These are phyloP conservation scores for Paramecium caudatum DNA, from an alignment of 73 alveolate species.

Conservation along the genomic window DNA sequence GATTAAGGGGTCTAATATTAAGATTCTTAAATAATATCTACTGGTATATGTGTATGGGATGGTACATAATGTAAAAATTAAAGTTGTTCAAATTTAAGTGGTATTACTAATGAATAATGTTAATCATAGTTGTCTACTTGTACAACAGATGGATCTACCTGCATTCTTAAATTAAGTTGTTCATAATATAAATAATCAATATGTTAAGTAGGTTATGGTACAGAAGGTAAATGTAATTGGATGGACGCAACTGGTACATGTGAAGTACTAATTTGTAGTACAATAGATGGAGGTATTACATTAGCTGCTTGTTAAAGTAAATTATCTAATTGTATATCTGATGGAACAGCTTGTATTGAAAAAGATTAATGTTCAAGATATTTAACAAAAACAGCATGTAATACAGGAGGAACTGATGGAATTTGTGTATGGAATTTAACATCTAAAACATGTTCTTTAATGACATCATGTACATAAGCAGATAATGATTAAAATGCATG, in stretches of 20 bases:
- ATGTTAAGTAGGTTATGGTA: background rate
- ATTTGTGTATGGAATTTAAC: constrained; percentile 42
- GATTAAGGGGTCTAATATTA: constrained; percentile 9
- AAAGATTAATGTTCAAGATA: constrained; percentile 25
- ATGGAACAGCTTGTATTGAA: constrained; percentile 23
- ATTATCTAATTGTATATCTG: constrained; percentile 24
- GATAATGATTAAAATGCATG: constrained; percentile 35
- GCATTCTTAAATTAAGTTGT: background rate
- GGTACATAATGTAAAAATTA: background rate
- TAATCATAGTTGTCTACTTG: background rate
- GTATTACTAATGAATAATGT: constrained; percentile 43
- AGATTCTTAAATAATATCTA: background rate
- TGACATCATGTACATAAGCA: constrained; percentile 18
- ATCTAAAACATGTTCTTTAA: background rate
- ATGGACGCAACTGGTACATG: background rate
- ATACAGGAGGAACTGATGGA: constrained; percentile 68
- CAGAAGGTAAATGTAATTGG: constrained; percentile 45
- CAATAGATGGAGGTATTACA: background rate
- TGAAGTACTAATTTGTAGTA: background rate
- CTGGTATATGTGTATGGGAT: constrained; percentile 28
- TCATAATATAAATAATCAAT: background rate
- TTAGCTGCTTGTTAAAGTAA: background rate
- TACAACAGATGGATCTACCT: background rate
- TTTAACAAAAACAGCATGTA: constrained; percentile 7
- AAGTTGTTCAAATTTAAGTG: constrained; percentile 12